Conservation (phyloP, 1,139 yeast species). For the Wickerhamiella infanticola region DNA sequence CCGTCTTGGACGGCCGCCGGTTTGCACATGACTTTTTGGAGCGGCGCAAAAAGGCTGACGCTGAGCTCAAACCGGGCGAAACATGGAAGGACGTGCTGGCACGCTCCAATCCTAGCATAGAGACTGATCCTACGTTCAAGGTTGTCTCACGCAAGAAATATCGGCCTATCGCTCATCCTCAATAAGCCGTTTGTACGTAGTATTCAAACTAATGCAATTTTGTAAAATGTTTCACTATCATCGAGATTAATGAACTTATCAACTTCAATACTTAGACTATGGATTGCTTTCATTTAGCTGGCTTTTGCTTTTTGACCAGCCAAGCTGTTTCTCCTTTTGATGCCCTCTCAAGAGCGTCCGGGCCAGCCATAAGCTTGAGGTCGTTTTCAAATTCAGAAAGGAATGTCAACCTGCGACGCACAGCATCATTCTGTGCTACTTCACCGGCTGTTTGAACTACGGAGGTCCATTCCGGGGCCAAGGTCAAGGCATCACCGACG, state of each 20-base stretch:
- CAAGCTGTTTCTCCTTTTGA: not conserved
- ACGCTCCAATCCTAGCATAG: slow-evolving; percentile 50
- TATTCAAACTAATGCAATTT: too few species aligned
- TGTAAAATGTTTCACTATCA: too few species aligned
- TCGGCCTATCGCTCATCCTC: slow-evolving; percentile 7
- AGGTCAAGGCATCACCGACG: slow-evolving; percentile 57
- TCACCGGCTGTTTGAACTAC: slow-evolving; percentile 68
- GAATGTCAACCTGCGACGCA: slow-evolving; percentile 63
- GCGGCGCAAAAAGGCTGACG: slow-evolving; percentile 48
- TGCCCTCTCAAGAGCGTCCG: not conserved
- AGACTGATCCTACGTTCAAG: slow-evolving; percentile 38
- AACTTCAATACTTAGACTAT: too few species aligned
- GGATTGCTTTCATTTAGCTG: too few species aligned
- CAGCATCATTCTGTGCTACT: slow-evolving; percentile 80
- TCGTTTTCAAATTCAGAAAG: slow-evolving; percentile 21
- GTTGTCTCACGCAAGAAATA: slow-evolving; percentile 48
- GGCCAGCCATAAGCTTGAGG: slow-evolving; percentile 9
- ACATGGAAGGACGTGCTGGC: slow-evolving; percentile 39
- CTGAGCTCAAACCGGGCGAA: slow-evolving; percentile 14
- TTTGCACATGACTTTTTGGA: slow-evolving; percentile 83
- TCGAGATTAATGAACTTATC: too few species aligned
- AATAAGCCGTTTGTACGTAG: not conserved
- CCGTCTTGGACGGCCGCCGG: slow-evolving; percentile 88
- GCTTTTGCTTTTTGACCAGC: not conserved
- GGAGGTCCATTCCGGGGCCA: slow-evolving; percentile 70